Base-by-base conservation (phyloP, 2,329 filamentous ascomycete genomes). In the Fusarium concolor region DNA sequence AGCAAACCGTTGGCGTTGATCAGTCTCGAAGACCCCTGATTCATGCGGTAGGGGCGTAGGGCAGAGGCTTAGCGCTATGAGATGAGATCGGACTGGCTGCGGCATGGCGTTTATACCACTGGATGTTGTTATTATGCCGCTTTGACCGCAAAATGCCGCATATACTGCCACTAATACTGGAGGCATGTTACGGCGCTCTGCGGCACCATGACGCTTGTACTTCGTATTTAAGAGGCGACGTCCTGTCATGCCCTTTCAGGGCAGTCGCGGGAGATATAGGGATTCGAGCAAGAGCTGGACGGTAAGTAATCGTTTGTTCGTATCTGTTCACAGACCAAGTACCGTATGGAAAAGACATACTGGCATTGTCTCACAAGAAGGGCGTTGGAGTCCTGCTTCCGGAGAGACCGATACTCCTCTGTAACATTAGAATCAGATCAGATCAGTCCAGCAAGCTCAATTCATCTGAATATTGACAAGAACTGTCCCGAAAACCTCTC, bases 141-240 rank as follows among this genome's bases (percentile, higher is more conserved):
- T 28, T 47, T 51, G 6, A 37, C 65, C 65, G 56, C 51, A 65
- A 35, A 42, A 51, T 58, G 67, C 67, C 67, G 65, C 58, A 20
- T 11, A 50, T n/a, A 24, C 6, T 44, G 50, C 68, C 61, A 33
- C 46, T 56, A 22, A 31, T 35, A 24, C 20, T 28, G 14, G 26
- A 50, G 29, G 39, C 33, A 43, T 42, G 22, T 15, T 12, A 54
- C 57, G 51, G 46, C 60, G 38, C 53, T 49, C 43, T 65, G 67
- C 67, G 69, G 64, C 69, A 46, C 24, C 41, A 45, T 11, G 39
- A 39, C 33, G 28, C 46, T 45, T 60, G 8, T 59, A 29, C 43
- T 18, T 49, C 45, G 33, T 69, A 62, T 50, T 39, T 57, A 61
- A 64, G 26, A 20, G 41, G 26, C 41, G 6, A 26, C 20, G 12